Evolutionary conservation across 768 basidiomycete genomes (phyloP), one percentile per base, ranked within the genome.

Genomic region (Amanita muscaria): DNA sequence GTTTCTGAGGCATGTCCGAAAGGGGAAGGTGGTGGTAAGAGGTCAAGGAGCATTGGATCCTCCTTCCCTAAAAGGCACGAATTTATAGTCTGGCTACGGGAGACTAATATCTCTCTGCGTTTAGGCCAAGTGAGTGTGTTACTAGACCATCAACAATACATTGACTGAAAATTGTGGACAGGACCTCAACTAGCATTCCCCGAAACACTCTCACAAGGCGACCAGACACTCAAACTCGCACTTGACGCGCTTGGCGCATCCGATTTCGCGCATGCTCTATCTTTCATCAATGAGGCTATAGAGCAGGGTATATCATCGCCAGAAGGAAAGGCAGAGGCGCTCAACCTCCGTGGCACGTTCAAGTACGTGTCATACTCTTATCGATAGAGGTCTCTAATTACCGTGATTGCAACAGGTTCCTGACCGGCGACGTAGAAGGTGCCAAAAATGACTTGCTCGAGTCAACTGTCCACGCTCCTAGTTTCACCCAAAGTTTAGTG

Each of bases 21-120:
- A n/a, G n/a, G n/a, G n/a, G n/a, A n/a, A n/a, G n/a, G n/a, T n/a
- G n/a, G n/a, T n/a, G n/a, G n/a, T n/a, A n/a, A n/a, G n/a, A n/a
- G n/a, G n/a, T n/a, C n/a, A n/a, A n/a, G n/a, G n/a, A n/a, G n/a
- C n/a, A n/a, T n/a, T n/a, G n/a, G n/a, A n/a, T n/a, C n/a, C n/a
- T n/a, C n/a, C n/a, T n/a, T n/a, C n/a, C n/a, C n/a, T n/a, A n/a
- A n/a, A n/a, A n/a, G n/a, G n/a, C n/a, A n/a, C n/a, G n/a, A n/a
- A n/a, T n/a, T n/a, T n/a, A n/a, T n/a, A n/a, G n/a, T n/a, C n/a
- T n/a, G n/a, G n/a, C n/a, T n/a, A n/a, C n/a, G n/a, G n/a, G n/a
- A n/a, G n/a, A n/a, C n/a, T n/a, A n/a, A 1, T 99, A 98, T 69
- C 90, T 98, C 59, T 84, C 90, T 48, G 96, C 96, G 7, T 98